phyloP scores from a whole-genome alignment of 2,329 filamentous ascomycete species.

The Zasmidium citrigriseum region DNA sequence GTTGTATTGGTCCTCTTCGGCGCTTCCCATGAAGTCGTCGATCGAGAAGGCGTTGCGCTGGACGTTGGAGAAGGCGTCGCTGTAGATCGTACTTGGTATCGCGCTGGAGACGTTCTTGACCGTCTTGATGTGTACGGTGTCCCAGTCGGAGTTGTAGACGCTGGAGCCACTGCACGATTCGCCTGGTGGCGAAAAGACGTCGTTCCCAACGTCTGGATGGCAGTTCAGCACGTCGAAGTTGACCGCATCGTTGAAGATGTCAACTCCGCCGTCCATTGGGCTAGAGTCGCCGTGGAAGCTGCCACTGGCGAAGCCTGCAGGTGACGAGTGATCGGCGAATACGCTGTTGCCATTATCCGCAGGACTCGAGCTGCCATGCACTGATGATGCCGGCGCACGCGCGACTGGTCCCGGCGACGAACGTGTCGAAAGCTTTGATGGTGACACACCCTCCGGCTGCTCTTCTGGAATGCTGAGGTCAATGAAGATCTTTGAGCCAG shows the following conservation, averaged over 20 bases:
- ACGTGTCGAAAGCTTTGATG: conserved; percentile 25
- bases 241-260: conserved; percentile 24
- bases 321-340: conserved; percentile 21
- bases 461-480: conserved; percentile 25
- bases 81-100: conserved; percentile 79
- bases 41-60: conserved; percentile 48
- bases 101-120: conserved; percentile 18
- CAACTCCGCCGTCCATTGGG: conserved; percentile 17
- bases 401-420: conserved; percentile 22
- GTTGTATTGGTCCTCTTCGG: conserved; percentile 20
- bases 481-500: conserved; percentile 21
- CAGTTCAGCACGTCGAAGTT: conserved; percentile 26
- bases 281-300: conserved; percentile 22
- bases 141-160: conserved; percentile 30
- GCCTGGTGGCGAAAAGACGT: conserved; percentile 31
- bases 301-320: conserved; percentile 11
- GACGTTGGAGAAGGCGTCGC: conserved; percentile 74
- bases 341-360: conserved; percentile 9
- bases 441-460: conserved; percentile 23
- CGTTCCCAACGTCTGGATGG: conserved; percentile 25
- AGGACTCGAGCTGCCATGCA: conserved; percentile 24
- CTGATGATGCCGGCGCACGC: conserved; percentile 7
- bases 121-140: conserved; percentile 21
- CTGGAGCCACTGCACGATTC: conserved; percentile 30
- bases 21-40: conserved; percentile 19